Base-by-base conservation (phyloP, 2,329 filamentous ascomycete genomes). In the Metarhizium sp. region DNA sequence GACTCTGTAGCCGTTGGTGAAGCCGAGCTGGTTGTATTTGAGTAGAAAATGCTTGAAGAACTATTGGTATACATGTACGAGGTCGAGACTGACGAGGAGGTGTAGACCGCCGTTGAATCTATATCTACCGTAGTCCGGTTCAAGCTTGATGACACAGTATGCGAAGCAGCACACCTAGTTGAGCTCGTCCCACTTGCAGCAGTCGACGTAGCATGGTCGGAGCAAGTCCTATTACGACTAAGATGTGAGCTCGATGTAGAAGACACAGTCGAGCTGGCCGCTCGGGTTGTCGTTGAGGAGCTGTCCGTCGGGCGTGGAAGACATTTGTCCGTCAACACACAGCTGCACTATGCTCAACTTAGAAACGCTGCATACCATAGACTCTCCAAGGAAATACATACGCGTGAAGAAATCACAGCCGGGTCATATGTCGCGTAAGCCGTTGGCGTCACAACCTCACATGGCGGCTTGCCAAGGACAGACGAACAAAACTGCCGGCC, bases 361-460 rank as follows among this genome's bases (percentile, higher is more conserved):
- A 48, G 25, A 48, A 48, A 8, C 16, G 2, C n/a, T 2, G 16
- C 45, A 29, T 6, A 48, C n/a, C 1, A 1, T 4, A 48, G 25
- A 6, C 8, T n/a, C 16, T 4, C 20, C 7, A 1, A 16, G 1
- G 6, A 13, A 6, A 14, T 6, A 57, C 68, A 63, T 55, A 71
- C 68, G 38, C 67, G 66, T 13, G 65, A 67, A 29, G 67, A 66
- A 55, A 71, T 59, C 53, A 59, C 62, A 11, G 60, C 61, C 45
- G 62, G 61, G 25, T 66, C 63, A 54, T 66, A 66, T 2, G 61
- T 62, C 43, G 62, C 58, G 53, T 67, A 70, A 50, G 65, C 61
- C 6, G 58, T 56, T 30, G 67, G 68, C 11, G 65, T 69, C 8
- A 51, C 50, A n/a, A 56, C 51, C 20, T 53, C 48, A 4, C 58